These are phyloP conservation scores for Fusarium tanahbumbuense DNA, from an alignment of 2,329 filamentous ascomycete species.

Conservation along the genomic window DNA sequence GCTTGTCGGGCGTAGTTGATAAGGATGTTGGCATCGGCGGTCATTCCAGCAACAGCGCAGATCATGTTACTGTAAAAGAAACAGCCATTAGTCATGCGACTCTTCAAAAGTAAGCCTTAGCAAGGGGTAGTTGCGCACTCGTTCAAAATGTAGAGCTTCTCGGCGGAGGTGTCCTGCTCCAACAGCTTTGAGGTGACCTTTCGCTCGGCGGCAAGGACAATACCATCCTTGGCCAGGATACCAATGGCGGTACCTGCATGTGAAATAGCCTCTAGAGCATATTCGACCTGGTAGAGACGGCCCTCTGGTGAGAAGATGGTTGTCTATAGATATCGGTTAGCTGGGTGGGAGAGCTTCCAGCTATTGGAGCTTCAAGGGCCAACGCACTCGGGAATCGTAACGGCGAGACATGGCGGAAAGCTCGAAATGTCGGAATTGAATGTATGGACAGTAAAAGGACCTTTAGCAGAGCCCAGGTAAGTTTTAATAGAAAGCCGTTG, in stretches of 20 bases:
- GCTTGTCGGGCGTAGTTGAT: conserved; percentile 99
- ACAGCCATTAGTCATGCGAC: conserved; percentile 16
- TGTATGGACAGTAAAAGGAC: background rate
- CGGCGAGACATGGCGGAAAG: conserved; percentile 83
- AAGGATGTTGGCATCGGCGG: conserved; percentile 98
- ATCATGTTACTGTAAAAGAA: conserved; percentile 88
- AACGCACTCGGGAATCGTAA: conserved; percentile 93
- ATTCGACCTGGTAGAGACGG: conserved; percentile 98
- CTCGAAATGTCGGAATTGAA: conserved; percentile 6
- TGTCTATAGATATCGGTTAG: conserved; percentile 69
- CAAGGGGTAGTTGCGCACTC: conserved; percentile 73
- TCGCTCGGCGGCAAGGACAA: conserved; percentile 95
- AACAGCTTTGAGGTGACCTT: conserved; percentile 99
- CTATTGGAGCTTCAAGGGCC: conserved; percentile 38
- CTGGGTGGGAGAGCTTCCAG: conserved; percentile 37
- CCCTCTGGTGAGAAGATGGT: conserved; percentile 99
- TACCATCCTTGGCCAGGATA: conserved; percentile 97
- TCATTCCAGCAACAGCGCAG: conserved; percentile 98
- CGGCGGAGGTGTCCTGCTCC: conserved; percentile 98
- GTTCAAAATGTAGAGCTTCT: conserved; percentile 99
- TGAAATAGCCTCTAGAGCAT: conserved; percentile 98
- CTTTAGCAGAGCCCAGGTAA: conserved; percentile 13
- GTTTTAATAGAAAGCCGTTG: conserved; percentile 29
- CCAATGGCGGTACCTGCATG: conserved; percentile 97
- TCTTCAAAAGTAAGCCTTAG: background rate